These are phyloP conservation scores for Stephania cephalantha DNA, from an alignment of 164 flowering plant species.

Conservation along the genomic window DNA sequence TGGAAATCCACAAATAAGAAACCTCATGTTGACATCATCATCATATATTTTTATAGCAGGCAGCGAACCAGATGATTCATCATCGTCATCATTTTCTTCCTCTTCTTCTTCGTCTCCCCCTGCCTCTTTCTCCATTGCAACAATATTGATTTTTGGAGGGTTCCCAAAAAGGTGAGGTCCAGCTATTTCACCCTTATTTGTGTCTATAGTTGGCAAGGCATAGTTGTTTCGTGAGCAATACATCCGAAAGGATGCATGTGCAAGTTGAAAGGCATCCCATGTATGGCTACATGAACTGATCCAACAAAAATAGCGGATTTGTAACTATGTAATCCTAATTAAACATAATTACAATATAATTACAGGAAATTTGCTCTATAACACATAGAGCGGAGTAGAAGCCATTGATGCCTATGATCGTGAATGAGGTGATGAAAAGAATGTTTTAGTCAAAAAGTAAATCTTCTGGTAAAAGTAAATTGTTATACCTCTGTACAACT, in stretches of 20 bases:
- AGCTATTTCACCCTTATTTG: constrained; percentile 32
- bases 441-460: not conserved
- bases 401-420: constrained; percentile 1
- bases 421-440: not conserved
- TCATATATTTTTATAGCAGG: constrained; percentile 85
- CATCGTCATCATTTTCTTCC: constrained; percentile 36
- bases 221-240: constrained; percentile 56
- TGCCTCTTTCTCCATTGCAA: constrained; percentile 42
- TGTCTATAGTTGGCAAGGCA: constrained; percentile 31
- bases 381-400: not conserved
- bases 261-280: constrained; percentile 98
- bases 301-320: constrained; percentile 6
- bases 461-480: not conserved
- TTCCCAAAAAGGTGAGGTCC: constrained; percentile 84
- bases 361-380: not conserved
- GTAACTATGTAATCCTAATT: not conserved
- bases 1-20: constrained; percentile 83
- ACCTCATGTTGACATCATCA: constrained; percentile 74
- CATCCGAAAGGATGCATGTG: constrained; percentile 78
- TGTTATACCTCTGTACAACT: constrained; percentile 70
- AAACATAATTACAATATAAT: too few relatives aligned
- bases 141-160: constrained; percentile 57
- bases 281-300: constrained; percentile 81
- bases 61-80: constrained; percentile 34
- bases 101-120: constrained; percentile 70